Base-by-base conservation (phyloP, 2,329 filamentous ascomycete species). In the Colletotrichum truncatum region DNA sequence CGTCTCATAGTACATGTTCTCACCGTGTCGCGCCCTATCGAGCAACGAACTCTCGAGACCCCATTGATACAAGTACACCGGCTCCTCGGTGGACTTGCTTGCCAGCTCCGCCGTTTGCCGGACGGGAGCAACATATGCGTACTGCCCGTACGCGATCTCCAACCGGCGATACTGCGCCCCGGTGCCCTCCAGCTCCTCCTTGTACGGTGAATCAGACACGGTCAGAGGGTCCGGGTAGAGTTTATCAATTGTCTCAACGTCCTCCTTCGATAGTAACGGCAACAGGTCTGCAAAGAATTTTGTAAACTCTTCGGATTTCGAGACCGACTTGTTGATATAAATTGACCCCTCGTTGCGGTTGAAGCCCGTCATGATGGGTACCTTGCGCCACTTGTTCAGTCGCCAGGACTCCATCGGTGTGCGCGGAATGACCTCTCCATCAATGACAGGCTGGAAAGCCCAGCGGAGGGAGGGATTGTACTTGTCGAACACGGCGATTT, bases 381-480 rank as follows among this genome's bases (percentile, higher is more conserved):
- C 80, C 68, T 82, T 82, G 70, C 89, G 81, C 74, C 83, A 87
- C n/a, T 78, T 75, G 2, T 82, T 80, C 0, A 82, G 77, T 26
- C 80, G 74, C 87, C 87, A 91, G 12, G 84, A 82, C 21, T 82
- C 78, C 11, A 90, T 80, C 3, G 90, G 90, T 12, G 84, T 77
- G 30, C 84, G 80, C 4, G 83, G 81, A 59, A 93, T 87, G 16
- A 89, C 74, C 12, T 85, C 84, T 1, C 84, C 84, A 71, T 91
- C 89, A 63, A 93, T 85, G 38, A 89, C 87, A 9, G 90, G 90
- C 71, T 92, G 91, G 77, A 92, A 93, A 1, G 91, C 81, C 87
- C 87, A 89, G 26, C 81, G 80, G 10, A 88, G 76, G 7, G 76
- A 78, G 3, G 72, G 68, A 21, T 75, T 73, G 71, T 84, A 82